A percentile compares a stretch with the other conserved stretches of the same genome.
Evolutionary conservation across 176 grass and related monocot genomes (phyloP).

Genomic region (Phoenix roebelenii): DNA sequence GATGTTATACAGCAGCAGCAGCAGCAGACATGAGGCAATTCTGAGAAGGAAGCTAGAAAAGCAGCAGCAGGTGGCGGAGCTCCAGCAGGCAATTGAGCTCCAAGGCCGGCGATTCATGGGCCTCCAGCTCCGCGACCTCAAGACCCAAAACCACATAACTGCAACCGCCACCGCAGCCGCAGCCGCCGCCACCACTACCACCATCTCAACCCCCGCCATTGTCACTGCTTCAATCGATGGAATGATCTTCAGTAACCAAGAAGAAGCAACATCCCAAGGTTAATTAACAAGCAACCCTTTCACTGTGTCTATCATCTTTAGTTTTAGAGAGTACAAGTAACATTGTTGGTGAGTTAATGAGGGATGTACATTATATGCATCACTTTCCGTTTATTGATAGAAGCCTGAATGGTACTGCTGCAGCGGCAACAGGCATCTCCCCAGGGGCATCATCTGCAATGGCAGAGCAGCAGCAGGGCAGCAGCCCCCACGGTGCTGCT

Average conservation of each 20-base stretch:
- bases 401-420: slow-evolving; percentile 24
- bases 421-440: slow-evolving; percentile 1
- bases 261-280: slow-evolving; percentile 43
- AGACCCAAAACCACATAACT: slow-evolving; percentile 25
- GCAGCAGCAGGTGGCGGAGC: slow-evolving; percentile 49
- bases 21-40: slow-evolving; percentile 35
- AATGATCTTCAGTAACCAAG: slow-evolving; percentile 13
- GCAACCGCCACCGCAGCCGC: slow-evolving; percentile 2
- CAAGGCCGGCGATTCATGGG: slow-evolving; percentile 51
- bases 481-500: neutral
- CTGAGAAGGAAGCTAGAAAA: slow-evolving; percentile 63
- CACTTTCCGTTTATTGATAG: slow-evolving; percentile 28
- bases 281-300: neutral
- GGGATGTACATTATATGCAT: no score
- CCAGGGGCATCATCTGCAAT: neutral
- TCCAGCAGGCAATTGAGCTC: slow-evolving; percentile 62
- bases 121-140: slow-evolving; percentile 48
- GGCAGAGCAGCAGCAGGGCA: no score
- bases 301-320: neutral
- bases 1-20: slow-evolving; percentile 34
- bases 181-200: neutral
- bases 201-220: slow-evolving; percentile 7
- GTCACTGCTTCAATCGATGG: neutral
- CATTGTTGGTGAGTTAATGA: no score
- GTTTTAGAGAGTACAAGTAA: no score